Evolutionary conservation across 352 stramenopile genomes (phyloP), one percentile per base, ranked within the genome.

Genomic region (Pythium pectinolyticum): DNA sequence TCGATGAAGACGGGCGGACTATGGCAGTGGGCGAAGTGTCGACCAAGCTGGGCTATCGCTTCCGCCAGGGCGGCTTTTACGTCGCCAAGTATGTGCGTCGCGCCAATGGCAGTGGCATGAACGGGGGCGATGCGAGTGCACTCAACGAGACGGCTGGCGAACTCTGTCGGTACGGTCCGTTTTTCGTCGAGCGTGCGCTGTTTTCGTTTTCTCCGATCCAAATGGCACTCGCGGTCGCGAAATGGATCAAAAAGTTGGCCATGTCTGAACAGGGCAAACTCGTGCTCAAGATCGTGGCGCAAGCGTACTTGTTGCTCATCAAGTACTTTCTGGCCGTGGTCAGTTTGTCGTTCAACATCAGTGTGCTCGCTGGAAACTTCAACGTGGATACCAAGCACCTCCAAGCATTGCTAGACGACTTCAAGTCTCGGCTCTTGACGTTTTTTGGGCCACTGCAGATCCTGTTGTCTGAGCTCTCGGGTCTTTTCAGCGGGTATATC

Each of bases 321-420:
- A 87, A 87, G 57, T 85, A 85, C 61, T 76, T 85, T 37, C 50
- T 87, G 15, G 61, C 63, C 0, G 63, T 87, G 17, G 58, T 87
- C 40, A 84, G 71, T 74, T 73, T 87, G 40, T 85, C 75, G 5
- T 87, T 87, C 76, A 87, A 87, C 69, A 72, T 87, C 25, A 75
- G 67, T 1, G 73, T 87, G 37, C 55, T 87, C 8, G 65, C 69
- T 1, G 67, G 57, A 0, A 74, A 74, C 32, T 80, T 84, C 65
- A 66, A 71, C 0, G 47, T 82, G 8, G 34, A 72, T 15, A 19
- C 40, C 5, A 5, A 3, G 0, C 49, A 57, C 1, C 24, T 84
- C 3, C 31, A 60, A 2, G n/a, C n/a, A 6, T 28, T 83, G 32
- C 32, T 82, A 20, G 5, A 45, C 9, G 60, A 24, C 8, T 81